phyloP scores from a whole-genome alignment of 345 rosid genomes.

The Euphorbia tirucalli region DNA sequence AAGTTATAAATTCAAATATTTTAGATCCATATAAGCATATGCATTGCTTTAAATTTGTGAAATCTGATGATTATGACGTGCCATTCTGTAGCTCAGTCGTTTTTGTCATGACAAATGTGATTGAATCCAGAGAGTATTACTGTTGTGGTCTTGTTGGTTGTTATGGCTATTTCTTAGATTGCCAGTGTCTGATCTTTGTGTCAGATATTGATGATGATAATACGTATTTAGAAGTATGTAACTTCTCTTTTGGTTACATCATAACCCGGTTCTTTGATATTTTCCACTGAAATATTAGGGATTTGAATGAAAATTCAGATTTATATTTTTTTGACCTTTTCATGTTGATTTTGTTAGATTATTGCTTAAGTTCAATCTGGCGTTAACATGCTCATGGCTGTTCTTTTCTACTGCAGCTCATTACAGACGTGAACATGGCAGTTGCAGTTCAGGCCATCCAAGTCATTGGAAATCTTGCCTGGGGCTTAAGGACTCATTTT shows the following conservation, averaged over 20 bases:
- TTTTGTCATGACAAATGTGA: neutral
- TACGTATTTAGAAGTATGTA: neutral
- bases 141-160: neutral
- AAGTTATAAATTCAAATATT: neutral
- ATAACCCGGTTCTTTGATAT: neutral
- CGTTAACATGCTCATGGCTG: neutral
- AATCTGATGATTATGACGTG: neutral
- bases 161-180: neutral
- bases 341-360: neutral
- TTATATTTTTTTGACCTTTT: neutral
- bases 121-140: neutral
- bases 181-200: too few relatives aligned
- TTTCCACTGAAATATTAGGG: neutral
- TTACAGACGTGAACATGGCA: constrained; percentile 91
- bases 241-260: neutral
- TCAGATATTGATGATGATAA: neutral
- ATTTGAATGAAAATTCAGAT: neutral
- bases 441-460: constrained; percentile 98
- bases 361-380: neutral
- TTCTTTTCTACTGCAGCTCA: constrained; percentile 57
- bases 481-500: constrained; percentile 88
- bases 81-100: neutral
- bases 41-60: neutral
- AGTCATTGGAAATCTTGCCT: constrained; percentile 91
- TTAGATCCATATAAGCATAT: neutral